Conservation (phyloP, 345 rosid genomes). For the Raphanus sativus region DNA sequence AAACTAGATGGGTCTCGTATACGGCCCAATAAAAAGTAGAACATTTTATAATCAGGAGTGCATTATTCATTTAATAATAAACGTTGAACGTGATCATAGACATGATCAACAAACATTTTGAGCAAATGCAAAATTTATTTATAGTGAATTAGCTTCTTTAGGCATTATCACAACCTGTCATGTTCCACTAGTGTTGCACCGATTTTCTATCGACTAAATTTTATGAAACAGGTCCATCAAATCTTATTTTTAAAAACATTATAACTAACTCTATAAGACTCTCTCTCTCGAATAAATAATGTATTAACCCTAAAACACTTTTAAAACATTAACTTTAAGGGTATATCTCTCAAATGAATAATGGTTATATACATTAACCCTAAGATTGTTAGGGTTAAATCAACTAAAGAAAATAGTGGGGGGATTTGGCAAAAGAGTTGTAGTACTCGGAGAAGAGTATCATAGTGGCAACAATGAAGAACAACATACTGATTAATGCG, state of each 20-base stretch:
- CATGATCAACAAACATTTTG: conserved; percentile 7
- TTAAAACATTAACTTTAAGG: neutral
- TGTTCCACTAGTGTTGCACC: conserved; percentile 20
- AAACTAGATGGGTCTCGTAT: too few relatives aligned
- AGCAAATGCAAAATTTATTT: neutral
- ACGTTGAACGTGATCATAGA: conserved; percentile 1
- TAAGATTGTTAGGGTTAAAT: neutral
- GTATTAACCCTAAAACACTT: neutral
- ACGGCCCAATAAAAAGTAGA: neutral
- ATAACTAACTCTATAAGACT: neutral
- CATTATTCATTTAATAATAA: neutral
- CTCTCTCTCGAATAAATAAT: neutral
- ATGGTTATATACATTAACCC: neutral
- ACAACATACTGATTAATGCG: neutral
- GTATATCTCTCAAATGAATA: neutral
- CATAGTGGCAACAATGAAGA: neutral
- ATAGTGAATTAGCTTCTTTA: conserved; percentile 11
- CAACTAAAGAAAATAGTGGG: neutral
- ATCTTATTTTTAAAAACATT: neutral
- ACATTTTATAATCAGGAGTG: neutral
- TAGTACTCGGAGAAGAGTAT: neutral
- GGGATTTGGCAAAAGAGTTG: neutral
- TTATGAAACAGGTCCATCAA: neutral
- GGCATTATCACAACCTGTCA: conserved; percentile 18
- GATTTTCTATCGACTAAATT: conserved; percentile 4